phyloP scores from a whole-genome alignment of 805 yeast genomes.

The Candida odintsovae region DNA sequence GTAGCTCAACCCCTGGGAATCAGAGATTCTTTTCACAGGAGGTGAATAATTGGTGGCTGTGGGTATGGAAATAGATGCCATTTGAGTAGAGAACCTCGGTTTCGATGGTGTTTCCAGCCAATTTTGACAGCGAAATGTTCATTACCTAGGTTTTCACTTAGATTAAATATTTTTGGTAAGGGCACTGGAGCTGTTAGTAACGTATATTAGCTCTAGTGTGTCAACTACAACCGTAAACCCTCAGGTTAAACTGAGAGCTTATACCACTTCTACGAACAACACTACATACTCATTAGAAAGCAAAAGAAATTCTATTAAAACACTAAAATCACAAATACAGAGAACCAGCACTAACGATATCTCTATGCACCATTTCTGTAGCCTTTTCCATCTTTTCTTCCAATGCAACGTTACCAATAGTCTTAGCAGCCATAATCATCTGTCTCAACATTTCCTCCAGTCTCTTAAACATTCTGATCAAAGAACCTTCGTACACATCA shows the following conservation, averaged over 20 bases:
- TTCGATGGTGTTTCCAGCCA: too few relatives aligned
- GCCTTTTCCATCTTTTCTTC: slow-evolving; percentile 87
- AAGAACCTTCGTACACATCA: slow-evolving; percentile 95
- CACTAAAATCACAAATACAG: slow-evolving; percentile 45
- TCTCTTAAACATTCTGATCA: slow-evolving; percentile 91
- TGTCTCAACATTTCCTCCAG: slow-evolving; percentile 91
- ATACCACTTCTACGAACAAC: not conserved
- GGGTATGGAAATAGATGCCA: slow-evolving; percentile 7
- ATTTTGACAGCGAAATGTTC: not conserved
- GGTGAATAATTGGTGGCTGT: slow-evolving; percentile 15
- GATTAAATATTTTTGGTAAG: not conserved
- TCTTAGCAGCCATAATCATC: slow-evolving; percentile 84
- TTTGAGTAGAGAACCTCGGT: not conserved
- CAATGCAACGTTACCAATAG: slow-evolving; percentile 85
- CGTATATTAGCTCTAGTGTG: too few relatives aligned
- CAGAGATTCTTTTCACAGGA: slow-evolving; percentile 42
- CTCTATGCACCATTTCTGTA: slow-evolving; percentile 84
- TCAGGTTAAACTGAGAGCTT: too few relatives aligned
- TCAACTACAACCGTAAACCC: too few relatives aligned
- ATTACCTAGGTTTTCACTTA: not conserved
- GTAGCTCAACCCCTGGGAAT: slow-evolving; percentile 31
- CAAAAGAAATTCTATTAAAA: not conserved
- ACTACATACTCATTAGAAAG: not conserved
- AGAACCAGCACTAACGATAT: slow-evolving; percentile 94
- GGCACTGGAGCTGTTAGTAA: not conserved